phyloP scores from a whole-genome alignment of 306 rosid genomes.

The Acmispon strigosus region DNA sequence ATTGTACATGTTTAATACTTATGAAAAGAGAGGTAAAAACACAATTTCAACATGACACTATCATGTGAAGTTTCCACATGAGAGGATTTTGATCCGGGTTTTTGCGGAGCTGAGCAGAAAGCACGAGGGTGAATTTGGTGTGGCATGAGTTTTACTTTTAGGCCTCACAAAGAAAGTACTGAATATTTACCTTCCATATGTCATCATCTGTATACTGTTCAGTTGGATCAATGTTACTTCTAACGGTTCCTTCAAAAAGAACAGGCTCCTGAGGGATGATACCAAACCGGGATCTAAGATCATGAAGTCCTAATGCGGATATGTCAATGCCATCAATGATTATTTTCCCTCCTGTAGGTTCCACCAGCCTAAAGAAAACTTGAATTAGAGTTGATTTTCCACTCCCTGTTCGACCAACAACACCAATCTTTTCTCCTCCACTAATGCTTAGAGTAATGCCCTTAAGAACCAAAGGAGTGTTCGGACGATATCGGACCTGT shows the following conservation, averaged over 20 bases:
- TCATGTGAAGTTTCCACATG: no score
- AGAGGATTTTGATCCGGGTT: no score
- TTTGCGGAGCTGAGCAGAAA: background rate
- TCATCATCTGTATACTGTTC: constrained; percentile 71
- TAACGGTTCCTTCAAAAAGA: constrained; percentile 91
- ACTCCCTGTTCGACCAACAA: constrained; percentile 93
- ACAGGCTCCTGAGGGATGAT: constrained; percentile 99
- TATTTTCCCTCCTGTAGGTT: constrained; percentile 83
- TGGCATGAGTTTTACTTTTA: background rate
- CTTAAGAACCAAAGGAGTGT: constrained; percentile 86
- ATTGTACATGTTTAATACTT: no score
- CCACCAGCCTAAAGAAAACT: constrained; percentile 92
- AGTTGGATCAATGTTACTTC: constrained; percentile 84
- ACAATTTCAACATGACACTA: no score
- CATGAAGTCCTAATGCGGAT: constrained; percentile 72
- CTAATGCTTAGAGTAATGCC: constrained; percentile 71
- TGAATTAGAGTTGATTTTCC: constrained; percentile 93
- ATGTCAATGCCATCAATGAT: constrained; percentile 81
- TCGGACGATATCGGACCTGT: constrained; percentile 89
- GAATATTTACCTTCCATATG: constrained; percentile 73
- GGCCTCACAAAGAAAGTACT: background rate
- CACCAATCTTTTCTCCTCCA: constrained; percentile 90
- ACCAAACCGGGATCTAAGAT: constrained; percentile 85
- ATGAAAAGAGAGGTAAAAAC: no score
- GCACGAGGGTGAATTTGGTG: background rate